Conservation (phyloP, 257 asterid genomes). For the Nicotiana otophora region DNA sequence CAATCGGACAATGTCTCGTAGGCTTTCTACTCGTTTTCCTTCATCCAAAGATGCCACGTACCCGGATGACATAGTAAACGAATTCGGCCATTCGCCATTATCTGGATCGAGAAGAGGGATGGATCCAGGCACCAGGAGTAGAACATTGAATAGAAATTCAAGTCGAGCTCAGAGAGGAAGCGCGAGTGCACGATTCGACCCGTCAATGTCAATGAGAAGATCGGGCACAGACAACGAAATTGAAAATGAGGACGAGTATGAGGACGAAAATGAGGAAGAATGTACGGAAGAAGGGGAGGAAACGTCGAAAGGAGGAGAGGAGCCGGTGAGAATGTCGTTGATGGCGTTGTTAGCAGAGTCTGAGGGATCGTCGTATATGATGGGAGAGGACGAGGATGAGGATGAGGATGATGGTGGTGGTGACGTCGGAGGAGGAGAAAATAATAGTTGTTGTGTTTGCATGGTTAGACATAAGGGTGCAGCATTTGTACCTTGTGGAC, state of each 20-base stretch:
- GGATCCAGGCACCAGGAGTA: not conserved
- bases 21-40: not conserved
- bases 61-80: not conserved
- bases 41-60: not conserved
- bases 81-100: not conserved
- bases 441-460: slow-evolving; percentile 60
- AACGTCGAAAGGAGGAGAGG: slow-evolving; percentile 3
- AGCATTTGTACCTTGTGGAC: slow-evolving; percentile 87
- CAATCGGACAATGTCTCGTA: not conserved
- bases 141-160: not conserved
- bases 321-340: slow-evolving; percentile 59
- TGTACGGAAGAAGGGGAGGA: slow-evolving; percentile 17
- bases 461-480: slow-evolving; percentile 87
- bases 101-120: not conserved
- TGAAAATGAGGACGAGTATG: not conserved
- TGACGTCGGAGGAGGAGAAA: slow-evolving; percentile 19
- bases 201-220: not conserved
- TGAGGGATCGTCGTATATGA: slow-evolving; percentile 40
- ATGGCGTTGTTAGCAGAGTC: slow-evolving; percentile 73
- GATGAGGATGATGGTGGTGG: slow-evolving; percentile 29
- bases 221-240: rapidly evolving
- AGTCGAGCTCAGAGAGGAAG: not conserved
- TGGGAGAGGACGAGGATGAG: slow-evolving; percentile 47
- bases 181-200: not conserved
- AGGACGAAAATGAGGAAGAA: not conserved